Percentiles rank a stretch among this genome's conserved stretches.
phyloP scores from a whole-genome alignment of 1,139 yeast species.

The Candida tetrigidarum region DNA sequence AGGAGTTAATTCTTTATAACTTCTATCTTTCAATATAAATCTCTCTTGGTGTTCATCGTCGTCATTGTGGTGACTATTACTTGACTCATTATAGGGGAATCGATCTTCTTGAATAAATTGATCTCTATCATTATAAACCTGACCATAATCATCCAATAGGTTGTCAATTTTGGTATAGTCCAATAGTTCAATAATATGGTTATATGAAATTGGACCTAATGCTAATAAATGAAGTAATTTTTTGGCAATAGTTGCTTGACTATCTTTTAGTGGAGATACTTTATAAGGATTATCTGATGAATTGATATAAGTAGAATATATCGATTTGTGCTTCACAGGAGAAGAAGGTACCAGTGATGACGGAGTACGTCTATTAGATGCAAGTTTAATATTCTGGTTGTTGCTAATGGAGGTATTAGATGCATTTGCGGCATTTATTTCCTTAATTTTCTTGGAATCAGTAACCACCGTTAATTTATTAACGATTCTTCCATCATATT shows the following conservation, averaged over 20 bases:
- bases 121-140: conserved; percentile 36
- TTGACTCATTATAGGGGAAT: conserved; percentile 27
- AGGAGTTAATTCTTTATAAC: conserved; percentile 46
- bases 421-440: conserved; percentile 14
- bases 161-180: conserved; percentile 17
- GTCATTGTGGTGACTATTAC: background rate
- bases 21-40: conserved; percentile 43
- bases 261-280: conserved; percentile 28
- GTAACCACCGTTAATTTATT: conserved; percentile 37
- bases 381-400: background rate
- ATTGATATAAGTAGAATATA: background rate
- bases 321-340: conserved; percentile 1
- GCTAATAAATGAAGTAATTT: conserved; percentile 42
- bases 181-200: conserved; percentile 12
- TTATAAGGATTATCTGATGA: background rate
- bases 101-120: conserved; percentile 37
- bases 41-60: conserved; percentile 9
- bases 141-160: conserved; percentile 26
- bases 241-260: conserved; percentile 20
- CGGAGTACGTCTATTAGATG: background rate
- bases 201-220: conserved; percentile 39
- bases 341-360: conserved; percentile 3
- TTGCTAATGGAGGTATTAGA: conserved; percentile 1
- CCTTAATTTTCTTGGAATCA: conserved; percentile 33
- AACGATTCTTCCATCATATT: conserved; percentile 36